Evolutionary conservation across 371 early-diverging fungal species (phyloP), one percentile per base, ranked within the genome.

Genomic region (Haplosporangium sp.): DNA sequence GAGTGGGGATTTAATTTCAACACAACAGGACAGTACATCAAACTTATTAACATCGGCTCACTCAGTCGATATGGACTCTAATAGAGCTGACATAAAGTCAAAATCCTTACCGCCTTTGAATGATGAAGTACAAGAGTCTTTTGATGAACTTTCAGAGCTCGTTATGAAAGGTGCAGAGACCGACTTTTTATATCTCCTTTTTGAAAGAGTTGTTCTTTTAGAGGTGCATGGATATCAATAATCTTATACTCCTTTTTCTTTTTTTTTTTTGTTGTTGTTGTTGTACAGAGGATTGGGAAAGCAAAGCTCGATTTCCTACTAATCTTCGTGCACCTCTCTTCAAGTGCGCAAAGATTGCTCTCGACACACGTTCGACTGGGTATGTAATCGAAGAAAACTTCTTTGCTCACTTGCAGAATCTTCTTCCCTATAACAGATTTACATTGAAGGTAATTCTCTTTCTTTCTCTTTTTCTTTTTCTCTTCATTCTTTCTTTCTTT

Each of bases 371-470:
- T 1, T 34, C 50, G 40, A 58, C 40, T 0, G 76, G 74, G 15
- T 78, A 84, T 19, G 50, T 55, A 7, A 69, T 87, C 20, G 88
- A 87, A 20, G 85, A 84, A 0, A 79, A 84, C 35, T 67, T 87
- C 19, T 67, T 89, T 34, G 63, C 47, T 5, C 86, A 85, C 65
- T 56, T 89, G 17, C 86, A 86, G 84, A 53, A 37, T 0, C 79
- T 86, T 37, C 71, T 89, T 19, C 90, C 88, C 1, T 89, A 87
- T 65, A 87, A 87, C 67, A 77, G 81, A 55, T 88, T 85, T 53
- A 88, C 88, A 1, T 57, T 89, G 8, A 82, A 69, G 67, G 89
- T 89, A 85, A 27, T 27, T 27, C 27, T 27, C 27, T 27, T 27
- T 27, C 27, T 27, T 27, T 27, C 1, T 27, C 1, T 1, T 27